These are phyloP conservation scores for Coleophoma cylindrospora DNA, from an alignment of 2,329 filamentous ascomycete species.

Conservation along the genomic window DNA sequence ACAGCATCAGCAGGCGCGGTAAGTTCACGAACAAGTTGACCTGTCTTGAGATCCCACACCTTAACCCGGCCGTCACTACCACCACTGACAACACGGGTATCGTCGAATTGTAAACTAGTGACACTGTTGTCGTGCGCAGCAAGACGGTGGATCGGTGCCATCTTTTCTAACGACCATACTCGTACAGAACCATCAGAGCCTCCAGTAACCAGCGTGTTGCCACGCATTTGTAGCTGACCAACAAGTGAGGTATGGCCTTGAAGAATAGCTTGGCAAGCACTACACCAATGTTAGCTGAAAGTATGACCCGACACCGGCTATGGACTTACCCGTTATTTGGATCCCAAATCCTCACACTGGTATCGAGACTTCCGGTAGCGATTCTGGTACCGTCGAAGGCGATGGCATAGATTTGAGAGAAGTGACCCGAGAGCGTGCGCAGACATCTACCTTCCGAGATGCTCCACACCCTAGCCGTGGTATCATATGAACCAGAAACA, in stretches of 20 bases:
- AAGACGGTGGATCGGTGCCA: constrained; percentile 87
- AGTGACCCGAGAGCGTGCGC: constrained; percentile 86
- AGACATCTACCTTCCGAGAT: constrained; percentile 93
- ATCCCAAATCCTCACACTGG: constrained; percentile 96
- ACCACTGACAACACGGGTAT: constrained; percentile 89
- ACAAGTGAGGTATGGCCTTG: constrained; percentile 97
- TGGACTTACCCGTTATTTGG: constrained; percentile 70
- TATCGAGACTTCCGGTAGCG: constrained; percentile 93
- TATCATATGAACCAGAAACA: constrained; percentile 98
- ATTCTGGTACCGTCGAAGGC: constrained; percentile 93
- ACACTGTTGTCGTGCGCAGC: constrained; percentile 98
- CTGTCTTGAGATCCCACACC: constrained; percentile 94
- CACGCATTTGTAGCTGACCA: constrained; percentile 92
- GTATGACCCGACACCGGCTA: too few species aligned
- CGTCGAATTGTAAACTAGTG: constrained; percentile 95
- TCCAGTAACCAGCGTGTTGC: constrained; percentile 90
- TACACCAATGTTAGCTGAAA: constrained; percentile 2
- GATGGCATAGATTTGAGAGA: constrained; percentile 98
- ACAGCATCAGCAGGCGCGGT: constrained; percentile 90
- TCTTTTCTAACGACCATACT: constrained; percentile 90
- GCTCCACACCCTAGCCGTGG: constrained; percentile 94
- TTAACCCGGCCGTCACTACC: constrained; percentile 97
- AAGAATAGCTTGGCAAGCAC: constrained; percentile 69
- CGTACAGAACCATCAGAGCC: constrained; percentile 94
- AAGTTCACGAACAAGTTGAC: constrained; percentile 83